Evolutionary conservation across 2,329 filamentous ascomycete species (phyloP).

Genomic region (Aureobasidium sp.): DNA sequence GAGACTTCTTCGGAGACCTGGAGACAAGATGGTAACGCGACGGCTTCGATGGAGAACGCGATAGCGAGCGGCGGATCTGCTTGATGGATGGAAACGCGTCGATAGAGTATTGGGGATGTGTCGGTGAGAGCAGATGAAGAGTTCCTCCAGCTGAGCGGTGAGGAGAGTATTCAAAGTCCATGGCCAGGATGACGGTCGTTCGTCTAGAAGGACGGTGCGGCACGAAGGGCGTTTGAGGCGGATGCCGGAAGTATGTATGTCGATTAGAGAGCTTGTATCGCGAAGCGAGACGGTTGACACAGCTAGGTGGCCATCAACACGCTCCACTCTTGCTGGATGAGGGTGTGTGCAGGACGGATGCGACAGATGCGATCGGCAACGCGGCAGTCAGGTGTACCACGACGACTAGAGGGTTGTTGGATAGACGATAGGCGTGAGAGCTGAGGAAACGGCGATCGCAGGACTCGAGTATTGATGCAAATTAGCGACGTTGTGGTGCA

Average conservation of each 20-base stretch:
- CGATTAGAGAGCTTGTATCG: slow-evolving; percentile 2
- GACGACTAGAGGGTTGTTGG: background rate
- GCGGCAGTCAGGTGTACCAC: slow-evolving; percentile 7
- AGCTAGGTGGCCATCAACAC: slow-evolving; percentile 15
- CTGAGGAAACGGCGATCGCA: slow-evolving; percentile 9
- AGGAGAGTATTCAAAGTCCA: slow-evolving; percentile 46
- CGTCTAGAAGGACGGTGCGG: background rate
- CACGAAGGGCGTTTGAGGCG: background rate
- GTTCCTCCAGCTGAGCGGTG: slow-evolving; percentile 59
- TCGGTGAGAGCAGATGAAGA: slow-evolving; percentile 80
- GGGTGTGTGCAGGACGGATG: slow-evolving; percentile 1
- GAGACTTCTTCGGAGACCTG: slow-evolving; percentile 36
- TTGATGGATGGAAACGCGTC: slow-evolving; percentile 76
- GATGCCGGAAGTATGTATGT: background rate
- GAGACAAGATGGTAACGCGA: slow-evolving; percentile 57
- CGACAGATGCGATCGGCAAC: slow-evolving; percentile 10
- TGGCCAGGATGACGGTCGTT: slow-evolving; percentile 20
- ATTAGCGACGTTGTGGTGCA: slow-evolving; percentile 9
- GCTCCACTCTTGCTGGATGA: background rate
- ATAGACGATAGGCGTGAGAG: slow-evolving; percentile 1
- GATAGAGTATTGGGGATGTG: slow-evolving; percentile 54
- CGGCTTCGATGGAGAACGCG: slow-evolving; percentile 82
- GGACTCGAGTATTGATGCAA: slow-evolving; percentile 6
- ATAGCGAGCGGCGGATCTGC: slow-evolving; percentile 78
- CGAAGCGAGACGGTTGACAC: slow-evolving; percentile 9